Conservation (phyloP, 2,329 filamentous ascomycete species). For the Dendryphion nanum region DNA sequence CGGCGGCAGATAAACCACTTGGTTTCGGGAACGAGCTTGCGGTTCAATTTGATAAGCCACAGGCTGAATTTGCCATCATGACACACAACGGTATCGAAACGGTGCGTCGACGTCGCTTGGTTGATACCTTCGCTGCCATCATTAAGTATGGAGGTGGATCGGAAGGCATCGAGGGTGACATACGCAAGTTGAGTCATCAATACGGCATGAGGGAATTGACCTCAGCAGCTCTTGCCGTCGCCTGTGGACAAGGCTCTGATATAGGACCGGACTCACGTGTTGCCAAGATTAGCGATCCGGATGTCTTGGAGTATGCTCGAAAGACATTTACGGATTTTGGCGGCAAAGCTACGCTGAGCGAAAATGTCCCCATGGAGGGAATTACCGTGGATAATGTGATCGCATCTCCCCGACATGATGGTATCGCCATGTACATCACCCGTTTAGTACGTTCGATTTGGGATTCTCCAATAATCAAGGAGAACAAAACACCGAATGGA, state of each 20-base stretch:
- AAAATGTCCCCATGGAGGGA: constrained; percentile 65
- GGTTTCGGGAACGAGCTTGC: constrained; percentile 95
- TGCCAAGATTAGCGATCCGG: constrained; percentile 72
- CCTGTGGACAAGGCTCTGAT: constrained; percentile 89
- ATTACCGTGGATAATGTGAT: constrained; percentile 76
- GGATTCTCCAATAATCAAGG: constrained; percentile 71
- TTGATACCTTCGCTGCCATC: constrained; percentile 86
- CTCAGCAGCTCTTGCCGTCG: constrained; percentile 87
- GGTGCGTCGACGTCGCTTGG: constrained; percentile 76
- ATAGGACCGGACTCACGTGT: constrained; percentile 68
- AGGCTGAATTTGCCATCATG: constrained; percentile 83
- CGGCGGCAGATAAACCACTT: constrained; percentile 58
- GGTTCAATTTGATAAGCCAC: constrained; percentile 85
- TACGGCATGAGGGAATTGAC: constrained; percentile 90
- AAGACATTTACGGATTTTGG: constrained; percentile 90
- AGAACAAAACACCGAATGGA: constrained; percentile 55
- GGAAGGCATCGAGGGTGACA: constrained; percentile 77
- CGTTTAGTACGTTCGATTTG: constrained; percentile 87
- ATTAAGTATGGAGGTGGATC: constrained; percentile 71
- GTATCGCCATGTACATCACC: constrained; percentile 81
- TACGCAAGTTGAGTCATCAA: constrained; percentile 77
- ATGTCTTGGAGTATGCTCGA: constrained; percentile 80
- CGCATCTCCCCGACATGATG: constrained; percentile 86
- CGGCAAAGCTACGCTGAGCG: constrained; percentile 79
- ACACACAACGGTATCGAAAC: constrained; percentile 90